These are phyloP conservation scores for Trichocomaceae sp. DNA, from an alignment of 2,329 filamentous ascomycete genomes.

Conservation along the genomic window DNA sequence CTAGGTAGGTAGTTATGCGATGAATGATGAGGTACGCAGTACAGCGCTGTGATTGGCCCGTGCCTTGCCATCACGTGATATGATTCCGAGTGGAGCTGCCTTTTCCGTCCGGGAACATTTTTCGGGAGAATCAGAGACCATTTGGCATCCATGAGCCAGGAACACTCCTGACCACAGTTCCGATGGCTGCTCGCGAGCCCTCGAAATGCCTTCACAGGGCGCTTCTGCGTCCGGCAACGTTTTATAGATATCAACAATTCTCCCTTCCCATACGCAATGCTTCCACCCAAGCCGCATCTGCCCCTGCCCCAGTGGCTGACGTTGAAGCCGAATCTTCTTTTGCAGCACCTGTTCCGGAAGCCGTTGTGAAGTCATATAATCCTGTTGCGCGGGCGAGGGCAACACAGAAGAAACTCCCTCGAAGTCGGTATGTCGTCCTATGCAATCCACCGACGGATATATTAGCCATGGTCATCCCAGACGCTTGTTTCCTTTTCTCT, in stretches of 20 bases:
- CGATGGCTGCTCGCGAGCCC: constrained; percentile 36
- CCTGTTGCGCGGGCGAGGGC: constrained; percentile 42
- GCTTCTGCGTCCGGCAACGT: constrained; percentile 29
- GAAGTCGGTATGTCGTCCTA: constrained; percentile 44
- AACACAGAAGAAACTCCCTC: constrained; percentile 41
- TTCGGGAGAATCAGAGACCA: neutral
- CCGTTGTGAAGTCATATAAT: constrained; percentile 44
- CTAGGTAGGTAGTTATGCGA: no score
- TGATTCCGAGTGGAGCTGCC: neutral
- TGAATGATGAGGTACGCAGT: neutral
- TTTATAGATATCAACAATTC: constrained; percentile 25
- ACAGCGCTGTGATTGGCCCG: neutral
- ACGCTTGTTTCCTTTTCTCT: neutral
- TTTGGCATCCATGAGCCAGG: neutral
- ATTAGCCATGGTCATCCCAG: neutral
- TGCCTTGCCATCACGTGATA: neutral
- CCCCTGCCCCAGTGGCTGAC: constrained; percentile 32
- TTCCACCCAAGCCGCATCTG: constrained; percentile 38
- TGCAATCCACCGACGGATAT: neutral
- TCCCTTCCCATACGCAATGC: constrained; percentile 40
- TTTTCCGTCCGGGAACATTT: constrained; percentile 3
- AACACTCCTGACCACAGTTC: neutral
- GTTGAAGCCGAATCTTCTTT: constrained; percentile 46
- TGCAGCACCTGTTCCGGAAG: constrained; percentile 28
- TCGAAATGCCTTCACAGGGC: constrained; percentile 35